Evolutionary conservation across 768 basidiomycete species (phyloP), one percentile per base, ranked within the genome.

Genomic region (Glaciozyma antarctica): DNA sequence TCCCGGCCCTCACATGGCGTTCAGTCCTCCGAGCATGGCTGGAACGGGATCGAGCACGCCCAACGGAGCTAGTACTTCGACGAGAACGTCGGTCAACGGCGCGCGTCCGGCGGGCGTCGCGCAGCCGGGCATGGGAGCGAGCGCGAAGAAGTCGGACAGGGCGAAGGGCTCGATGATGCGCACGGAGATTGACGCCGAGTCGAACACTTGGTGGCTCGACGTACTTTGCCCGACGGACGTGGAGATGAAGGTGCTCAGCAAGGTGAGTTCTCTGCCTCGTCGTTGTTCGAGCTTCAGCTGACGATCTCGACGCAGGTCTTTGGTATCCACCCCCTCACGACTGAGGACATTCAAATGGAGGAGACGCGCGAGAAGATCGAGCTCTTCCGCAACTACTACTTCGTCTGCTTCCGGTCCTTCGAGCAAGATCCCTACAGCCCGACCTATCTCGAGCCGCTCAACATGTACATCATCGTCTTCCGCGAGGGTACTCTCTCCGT

Each of bases 401-500:
- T 99, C 60, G 95, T 98, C 67, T 98, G 94, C 81, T 99, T 99
- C 81, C 87, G 95, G 68, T 88, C 90, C 69, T 98, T 99, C 79
- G 95, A 99, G 77, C 95, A 99, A 80, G 95, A 98, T 77, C 88
- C 86, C 28, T 97, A 97, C 79, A 90, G 88, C 73, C 92, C 93
- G 22, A 98, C 92, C 2, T 86, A 98, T 76, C 85, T 99, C 54
- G 94, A 99, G 76, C 95, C 95, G 21, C 81, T 98, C 69, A 99
- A 99, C 78, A 98, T 97, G 94, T 99, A 99, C 78, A 94, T 99
- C 72, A 88, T 98, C 72, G 95, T 99, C 57, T 97, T 99, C 79
- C 83, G 94, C 28, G 95, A 98, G 76, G 95, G 95, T 22, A 97
- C 86, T 2, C 80, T 98, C 57, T 95, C 91, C 13, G 93, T 95